These are phyloP conservation scores for Chytriomyces hyalinus DNA, from an alignment of 192 early-diverging fungal species.

Conservation along the genomic window DNA sequence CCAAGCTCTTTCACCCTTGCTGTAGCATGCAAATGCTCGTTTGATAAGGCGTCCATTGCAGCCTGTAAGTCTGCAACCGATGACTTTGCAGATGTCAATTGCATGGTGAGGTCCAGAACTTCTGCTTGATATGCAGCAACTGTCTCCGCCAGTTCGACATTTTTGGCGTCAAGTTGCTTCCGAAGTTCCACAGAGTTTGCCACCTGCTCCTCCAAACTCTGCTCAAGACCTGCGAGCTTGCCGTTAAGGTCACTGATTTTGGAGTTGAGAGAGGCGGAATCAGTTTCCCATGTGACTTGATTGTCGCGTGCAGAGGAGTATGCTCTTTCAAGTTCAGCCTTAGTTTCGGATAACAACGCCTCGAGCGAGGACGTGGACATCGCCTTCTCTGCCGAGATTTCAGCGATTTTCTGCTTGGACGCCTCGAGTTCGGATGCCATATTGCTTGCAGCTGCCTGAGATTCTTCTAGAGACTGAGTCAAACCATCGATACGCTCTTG, in stretches of 20 bases:
- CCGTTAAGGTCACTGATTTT: conserved; percentile 7
- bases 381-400: background rate
- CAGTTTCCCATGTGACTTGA: background rate
- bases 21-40: background rate
- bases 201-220: conserved; percentile 6
- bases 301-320: background rate
- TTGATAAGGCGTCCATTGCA: background rate
- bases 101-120: background rate
- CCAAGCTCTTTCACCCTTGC: background rate
- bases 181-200: background rate
- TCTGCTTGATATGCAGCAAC: background rate
- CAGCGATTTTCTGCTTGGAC: background rate
- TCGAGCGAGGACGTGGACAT: background rate
- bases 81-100: background rate
- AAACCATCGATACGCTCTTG: background rate
- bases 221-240: background rate
- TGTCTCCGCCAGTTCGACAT: background rate
- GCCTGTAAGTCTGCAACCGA: conserved; percentile 5
- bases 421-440: background rate
- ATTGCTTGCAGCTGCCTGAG: background rate
- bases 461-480: background rate
- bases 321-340: background rate
- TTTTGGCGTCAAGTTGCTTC: conserved; percentile 1
- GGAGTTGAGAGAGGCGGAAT: background rate
- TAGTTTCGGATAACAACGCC: background rate